Evolutionary conservation across 176 grass and related monocot genomes (phyloP).

Genomic region (Tillandsia fasciculata): DNA sequence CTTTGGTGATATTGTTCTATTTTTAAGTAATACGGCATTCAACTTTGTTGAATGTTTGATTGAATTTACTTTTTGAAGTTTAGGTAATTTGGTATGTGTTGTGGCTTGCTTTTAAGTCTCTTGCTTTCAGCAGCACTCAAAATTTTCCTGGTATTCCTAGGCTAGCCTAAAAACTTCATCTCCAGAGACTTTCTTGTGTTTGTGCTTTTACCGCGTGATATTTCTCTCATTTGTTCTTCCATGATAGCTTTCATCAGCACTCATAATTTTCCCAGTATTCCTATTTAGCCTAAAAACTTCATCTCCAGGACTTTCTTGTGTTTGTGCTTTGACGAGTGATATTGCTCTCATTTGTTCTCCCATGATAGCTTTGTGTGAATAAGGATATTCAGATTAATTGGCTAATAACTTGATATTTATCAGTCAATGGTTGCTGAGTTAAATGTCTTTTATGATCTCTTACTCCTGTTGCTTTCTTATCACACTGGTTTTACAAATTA

Average conservation of each 20-base stretch:
- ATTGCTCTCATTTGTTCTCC: not conserved
- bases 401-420: not conserved
- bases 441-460: too few relatives aligned
- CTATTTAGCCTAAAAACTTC: not conserved
- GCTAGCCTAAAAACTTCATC: too few relatives aligned
- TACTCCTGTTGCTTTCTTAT: too few relatives aligned
- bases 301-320: not conserved
- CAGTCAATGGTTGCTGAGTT: not conserved
- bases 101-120: not conserved
- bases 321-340: not conserved
- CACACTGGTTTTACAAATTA: too few relatives aligned
- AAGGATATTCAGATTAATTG: not conserved
- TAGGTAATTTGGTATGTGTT: not conserved
- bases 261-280: too few relatives aligned
- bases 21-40: not conserved
- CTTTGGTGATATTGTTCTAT: not conserved
- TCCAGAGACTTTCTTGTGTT: not conserved
- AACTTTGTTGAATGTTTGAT: not conserved
- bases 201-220: not conserved
- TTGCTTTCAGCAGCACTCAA: not conserved
- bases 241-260: too few relatives aligned
- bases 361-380: too few relatives aligned
- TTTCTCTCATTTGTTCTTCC: too few relatives aligned
- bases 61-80: not conserved
- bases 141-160: too few relatives aligned